phyloP scores from a whole-genome alignment of 805 yeast genomes.

The Komagataella pastoris region DNA sequence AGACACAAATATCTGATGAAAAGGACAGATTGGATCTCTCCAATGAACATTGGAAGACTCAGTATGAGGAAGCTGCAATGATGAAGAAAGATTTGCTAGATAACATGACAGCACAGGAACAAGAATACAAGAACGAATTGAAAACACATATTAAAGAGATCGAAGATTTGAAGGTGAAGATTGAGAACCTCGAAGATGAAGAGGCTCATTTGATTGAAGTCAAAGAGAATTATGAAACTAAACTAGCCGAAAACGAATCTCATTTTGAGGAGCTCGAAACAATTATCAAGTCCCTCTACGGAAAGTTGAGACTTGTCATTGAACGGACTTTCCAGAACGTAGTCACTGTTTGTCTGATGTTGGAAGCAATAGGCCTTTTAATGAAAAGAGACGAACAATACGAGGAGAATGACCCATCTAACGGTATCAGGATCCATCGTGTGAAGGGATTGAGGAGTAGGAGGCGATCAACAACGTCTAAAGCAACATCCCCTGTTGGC shows the following conservation, averaged over 20 bases:
- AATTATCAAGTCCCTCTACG: slow-evolving; percentile 11
- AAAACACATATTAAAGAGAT: slow-evolving; percentile 34
- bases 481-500: neutral
- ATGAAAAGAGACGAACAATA: slow-evolving; percentile 28
- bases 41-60: slow-evolving; percentile 6
- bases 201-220: slow-evolving; percentile 26
- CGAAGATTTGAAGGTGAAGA: slow-evolving; percentile 24
- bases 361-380: slow-evolving; percentile 70
- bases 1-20: slow-evolving; percentile 10
- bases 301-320: slow-evolving; percentile 29
- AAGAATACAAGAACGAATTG: slow-evolving; percentile 42
- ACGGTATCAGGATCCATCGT: slow-evolving; percentile 41
- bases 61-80: slow-evolving; percentile 13
- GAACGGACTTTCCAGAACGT: slow-evolving; percentile 22
- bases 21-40: slow-evolving; percentile 9
- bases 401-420: slow-evolving; percentile 13
- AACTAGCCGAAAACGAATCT: slow-evolving; percentile 12
- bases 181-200: slow-evolving; percentile 38
- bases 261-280: slow-evolving; percentile 9
- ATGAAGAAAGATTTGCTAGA: slow-evolving; percentile 55
- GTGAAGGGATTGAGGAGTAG: slow-evolving; percentile 66
- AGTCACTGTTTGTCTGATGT: slow-evolving; percentile 36
- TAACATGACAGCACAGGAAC: slow-evolving; percentile 54
- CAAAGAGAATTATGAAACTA: slow-evolving; percentile 22
- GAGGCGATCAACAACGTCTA: slow-evolving; percentile 9